Conservation (phyloP, 2,329 filamentous ascomycete species). For the Trichoderma breve region DNA sequence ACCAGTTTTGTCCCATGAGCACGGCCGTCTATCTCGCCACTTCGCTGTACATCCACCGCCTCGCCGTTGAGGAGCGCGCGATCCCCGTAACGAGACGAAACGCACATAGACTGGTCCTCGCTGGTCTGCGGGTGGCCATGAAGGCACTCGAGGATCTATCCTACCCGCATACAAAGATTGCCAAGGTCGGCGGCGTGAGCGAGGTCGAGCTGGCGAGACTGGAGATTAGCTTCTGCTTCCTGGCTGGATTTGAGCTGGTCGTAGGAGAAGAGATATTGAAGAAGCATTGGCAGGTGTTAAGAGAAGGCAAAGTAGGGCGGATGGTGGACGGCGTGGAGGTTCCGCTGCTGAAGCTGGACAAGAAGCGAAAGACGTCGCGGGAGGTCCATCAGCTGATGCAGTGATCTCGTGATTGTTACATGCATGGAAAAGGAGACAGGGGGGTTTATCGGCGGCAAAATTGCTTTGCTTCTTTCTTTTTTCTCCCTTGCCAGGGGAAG, state of each 20-base stretch:
- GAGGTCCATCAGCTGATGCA: conserved; percentile 1
- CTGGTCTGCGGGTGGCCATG: conserved; percentile 82
- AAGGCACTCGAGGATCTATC: conserved; percentile 92
- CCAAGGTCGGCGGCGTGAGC: conserved; percentile 84
- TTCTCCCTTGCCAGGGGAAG: neutral
- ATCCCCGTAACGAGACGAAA: conserved; percentile 82
- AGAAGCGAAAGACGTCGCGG: conserved; percentile 4
- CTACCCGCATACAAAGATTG: conserved; percentile 79
- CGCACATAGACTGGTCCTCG: conserved; percentile 80
- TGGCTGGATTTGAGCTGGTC: conserved; percentile 81
- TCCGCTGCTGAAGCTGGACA: conserved; percentile 28
- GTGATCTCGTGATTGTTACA: neutral
- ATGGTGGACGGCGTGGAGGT: conserved; percentile 29
- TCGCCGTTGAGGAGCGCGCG: conserved; percentile 73
- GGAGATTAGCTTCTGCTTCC: conserved; percentile 85
- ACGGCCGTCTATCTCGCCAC: conserved; percentile 90
- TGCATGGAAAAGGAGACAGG: neutral
- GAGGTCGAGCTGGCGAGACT: conserved; percentile 76
- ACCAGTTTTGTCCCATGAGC: conserved; percentile 89
- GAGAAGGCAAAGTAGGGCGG: conserved; percentile 30
- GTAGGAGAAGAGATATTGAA: conserved; percentile 37
- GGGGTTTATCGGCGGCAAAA: neutral
- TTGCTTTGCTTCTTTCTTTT: neutral
- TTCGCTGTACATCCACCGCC: conserved; percentile 79
- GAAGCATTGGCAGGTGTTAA: conserved; percentile 36